Evolutionary conservation across 2,329 filamentous ascomycete species (phyloP), one percentile per base, ranked within the genome.

Genomic region (Epichloe hybrida): DNA sequence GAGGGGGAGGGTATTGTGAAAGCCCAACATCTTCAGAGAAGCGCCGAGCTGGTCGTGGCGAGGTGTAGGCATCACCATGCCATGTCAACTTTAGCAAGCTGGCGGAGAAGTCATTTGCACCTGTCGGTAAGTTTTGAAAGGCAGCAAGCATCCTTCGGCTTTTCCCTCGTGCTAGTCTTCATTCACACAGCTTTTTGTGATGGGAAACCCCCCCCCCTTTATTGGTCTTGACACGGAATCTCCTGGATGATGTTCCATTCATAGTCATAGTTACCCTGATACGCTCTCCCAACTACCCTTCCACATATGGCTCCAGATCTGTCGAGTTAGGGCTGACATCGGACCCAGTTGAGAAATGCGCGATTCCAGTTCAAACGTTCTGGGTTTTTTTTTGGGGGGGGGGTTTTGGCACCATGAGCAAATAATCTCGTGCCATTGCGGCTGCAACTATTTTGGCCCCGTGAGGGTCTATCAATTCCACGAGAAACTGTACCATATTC

Each of bases 201-300:
- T 50, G 46, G 49, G 56, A 53, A 31, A 1, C 17, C 17, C 17
- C 17, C 17, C 21, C 21, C 46, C 38, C 41, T 42, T 49, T 15
- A 35, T 42, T 54, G 34, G 38, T 13, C 69, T 68, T 71, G 69
- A 72, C 62, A 59, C 65, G 54, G 54, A 48, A 52, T 34, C 27
- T 57, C 57, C 65, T 65, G 62, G 46, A 57, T 68, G 66, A 49
- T 39, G 5, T 66, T 67, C 55, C 55, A 51, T 57, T 61, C 54
- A 46, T 59, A 50, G 52, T 61, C 54, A 59, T 60, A 62, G 57
- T 66, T 66, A 61, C 50, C 55, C 64, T 67, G 63, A 66, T 44
- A 31, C 20, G n/a, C 2, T 38, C 4, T 40, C 27, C 15, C 7
- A 11, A 20, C 7, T 46, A 5, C 8, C 21, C 13, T 36, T 40